phyloP scores from a whole-genome alignment of 345 rosid species.

The Salix suchowensis region DNA sequence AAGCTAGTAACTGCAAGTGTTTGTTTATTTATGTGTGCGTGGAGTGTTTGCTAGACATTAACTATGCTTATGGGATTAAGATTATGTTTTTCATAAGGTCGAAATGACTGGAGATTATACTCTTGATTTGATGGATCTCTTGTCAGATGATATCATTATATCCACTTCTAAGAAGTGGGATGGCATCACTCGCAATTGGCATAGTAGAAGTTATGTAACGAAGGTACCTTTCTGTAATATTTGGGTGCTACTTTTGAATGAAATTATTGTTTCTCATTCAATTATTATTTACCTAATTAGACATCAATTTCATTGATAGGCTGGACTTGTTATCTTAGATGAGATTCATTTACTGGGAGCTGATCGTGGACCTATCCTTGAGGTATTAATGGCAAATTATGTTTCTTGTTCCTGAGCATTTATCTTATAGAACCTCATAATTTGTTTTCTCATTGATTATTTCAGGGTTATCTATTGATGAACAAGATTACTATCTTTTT shows the following conservation, averaged over 20 bases:
- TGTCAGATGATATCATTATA: conserved; percentile 93
- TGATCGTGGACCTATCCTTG: conserved; percentile 98
- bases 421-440: neutral
- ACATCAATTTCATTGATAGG: conserved; percentile 42
- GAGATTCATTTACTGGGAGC: conserved; percentile 98
- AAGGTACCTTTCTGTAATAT: conserved; percentile 47
- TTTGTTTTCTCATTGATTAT: too few species aligned
- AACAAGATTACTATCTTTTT: too few species aligned
- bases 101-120: conserved; percentile 99
- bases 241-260: conserved; percentile 10
- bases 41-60: neutral
- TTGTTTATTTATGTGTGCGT: too few species aligned
- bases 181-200: conserved; percentile 99
- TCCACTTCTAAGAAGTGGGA: conserved; percentile 99
- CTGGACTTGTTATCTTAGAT: conserved; percentile 91
- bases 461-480: too few species aligned
- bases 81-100: conserved; percentile 44
- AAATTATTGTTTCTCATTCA: neutral
- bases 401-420: neutral
- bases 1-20: too few species aligned
- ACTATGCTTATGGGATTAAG: conserved; percentile 2
- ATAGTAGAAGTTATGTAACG: conserved; percentile 87
- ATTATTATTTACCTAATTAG: neutral
- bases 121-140: conserved; percentile 88
- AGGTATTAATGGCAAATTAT: conserved; percentile 46